A percentile compares a stretch with the other conserved stretches of the same genome.
Evolutionary conservation across 2,329 filamentous ascomycete species (phyloP).

Genomic region (Aureobasidium namibiae): DNA sequence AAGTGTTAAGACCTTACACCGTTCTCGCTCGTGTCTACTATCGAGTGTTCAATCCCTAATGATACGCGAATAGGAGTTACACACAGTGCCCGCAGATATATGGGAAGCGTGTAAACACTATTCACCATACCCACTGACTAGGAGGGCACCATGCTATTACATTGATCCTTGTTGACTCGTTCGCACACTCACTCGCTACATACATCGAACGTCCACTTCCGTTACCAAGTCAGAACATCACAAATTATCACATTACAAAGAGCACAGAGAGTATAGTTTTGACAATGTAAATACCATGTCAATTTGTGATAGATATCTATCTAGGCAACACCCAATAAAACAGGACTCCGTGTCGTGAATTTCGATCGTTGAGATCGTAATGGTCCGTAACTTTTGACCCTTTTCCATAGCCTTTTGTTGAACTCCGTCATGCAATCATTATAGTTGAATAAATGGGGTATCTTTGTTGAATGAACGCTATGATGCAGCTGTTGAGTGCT

Average conservation of each 20-base stretch:
- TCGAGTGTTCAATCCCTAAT: too few relatives aligned
- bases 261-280: background rate
- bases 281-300: background rate
- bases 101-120: too few relatives aligned
- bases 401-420: constrained; percentile 21
- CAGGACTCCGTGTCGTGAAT: constrained; percentile 7
- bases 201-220: too few relatives aligned
- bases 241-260: background rate
- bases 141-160: too few relatives aligned
- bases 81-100: too few relatives aligned
- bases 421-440: constrained; percentile 20
- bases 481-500: constrained; percentile 18
- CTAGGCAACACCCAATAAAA: constrained; percentile 11
- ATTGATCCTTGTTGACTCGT: too few relatives aligned
- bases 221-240: too few relatives aligned
- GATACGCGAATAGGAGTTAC: too few relatives aligned
- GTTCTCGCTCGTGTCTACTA: too few relatives aligned
- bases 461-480: constrained; percentile 23
- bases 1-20: too few relatives aligned
- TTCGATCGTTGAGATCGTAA: constrained; percentile 23
- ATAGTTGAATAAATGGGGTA: constrained; percentile 22
- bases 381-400: constrained; percentile 16
- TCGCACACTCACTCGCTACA: too few relatives aligned
- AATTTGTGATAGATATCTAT: constrained; percentile 4
- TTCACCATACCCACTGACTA: too few relatives aligned